Evolutionary conservation across 768 basidiomycete genomes (phyloP).

Genomic region (Termitomyces sp.): DNA sequence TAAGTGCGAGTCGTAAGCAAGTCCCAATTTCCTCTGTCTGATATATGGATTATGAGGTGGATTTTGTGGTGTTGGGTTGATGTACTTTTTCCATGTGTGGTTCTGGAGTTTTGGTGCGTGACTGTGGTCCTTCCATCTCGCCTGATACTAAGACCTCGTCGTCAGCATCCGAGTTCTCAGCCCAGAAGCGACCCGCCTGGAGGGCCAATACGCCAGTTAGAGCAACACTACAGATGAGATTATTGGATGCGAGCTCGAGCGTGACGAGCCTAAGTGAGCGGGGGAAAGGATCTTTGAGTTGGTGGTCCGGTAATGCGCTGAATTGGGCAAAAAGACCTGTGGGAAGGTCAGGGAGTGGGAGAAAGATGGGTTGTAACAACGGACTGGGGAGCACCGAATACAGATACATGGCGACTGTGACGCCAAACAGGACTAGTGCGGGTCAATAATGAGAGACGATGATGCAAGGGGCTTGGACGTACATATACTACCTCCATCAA

Average conservation of each 20-base stretch:
- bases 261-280: conserved; percentile 56
- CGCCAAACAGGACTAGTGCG: conserved; percentile 65
- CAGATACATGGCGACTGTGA: conserved; percentile 67
- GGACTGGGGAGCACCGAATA: conserved; percentile 78
- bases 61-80: background rate
- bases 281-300: conserved; percentile 58
- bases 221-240: conserved; percentile 84
- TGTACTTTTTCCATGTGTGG: conserved; percentile 12
- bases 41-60: background rate
- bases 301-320: conserved; percentile 49
- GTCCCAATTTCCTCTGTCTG: background rate
- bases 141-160: conserved; percentile 39
- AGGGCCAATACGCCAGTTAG: conserved; percentile 83
- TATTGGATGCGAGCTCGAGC: conserved; percentile 76
- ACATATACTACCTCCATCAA: conserved; percentile 89
- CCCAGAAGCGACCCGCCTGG: conserved; percentile 85
- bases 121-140: conserved; percentile 21
- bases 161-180: conserved; percentile 66
- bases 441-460: background rate
- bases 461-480: conserved; percentile 24
- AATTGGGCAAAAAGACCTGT: conserved; percentile 61
- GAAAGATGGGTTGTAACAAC: conserved; percentile 22
- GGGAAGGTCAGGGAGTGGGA: background rate
- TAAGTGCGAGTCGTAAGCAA: conserved; percentile 6
- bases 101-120: conserved; percentile 30